Percentiles rank a stretch among this genome's conserved stretches.
phyloP scores from a whole-genome alignment of 208 protist species.

The Trypanosoma boissoni region DNA sequence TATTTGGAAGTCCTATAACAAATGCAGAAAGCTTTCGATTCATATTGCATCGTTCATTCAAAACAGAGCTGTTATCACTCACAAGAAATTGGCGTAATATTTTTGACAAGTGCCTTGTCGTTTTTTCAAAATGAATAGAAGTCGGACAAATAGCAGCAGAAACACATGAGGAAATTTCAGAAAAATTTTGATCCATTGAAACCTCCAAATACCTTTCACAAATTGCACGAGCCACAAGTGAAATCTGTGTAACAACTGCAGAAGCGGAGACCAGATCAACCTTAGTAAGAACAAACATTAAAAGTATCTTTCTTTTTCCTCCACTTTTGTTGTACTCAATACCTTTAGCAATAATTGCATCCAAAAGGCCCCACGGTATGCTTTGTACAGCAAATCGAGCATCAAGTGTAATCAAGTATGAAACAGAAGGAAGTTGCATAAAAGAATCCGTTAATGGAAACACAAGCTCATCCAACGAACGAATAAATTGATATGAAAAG shows the following conservation, averaged over 20 bases:
- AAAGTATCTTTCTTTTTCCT: constrained; percentile 55
- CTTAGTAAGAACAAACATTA: constrained; percentile 84
- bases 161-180: constrained; percentile 21
- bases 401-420: constrained; percentile 82
- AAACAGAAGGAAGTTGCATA: constrained; percentile 65
- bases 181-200: constrained; percentile 13
- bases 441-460: constrained; percentile 39
- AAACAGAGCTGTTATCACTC: constrained; percentile 41
- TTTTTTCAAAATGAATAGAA: constrained; percentile 61
- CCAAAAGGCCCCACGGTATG: constrained; percentile 76
- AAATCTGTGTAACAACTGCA: constrained; percentile 75
- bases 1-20: constrained; percentile 83
- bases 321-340: constrained; percentile 31
- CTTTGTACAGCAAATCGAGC: constrained; percentile 78
- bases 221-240: constrained; percentile 59
- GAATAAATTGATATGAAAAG: constrained; percentile 74
- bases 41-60: constrained; percentile 63
- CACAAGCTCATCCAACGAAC: constrained; percentile 60
- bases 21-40: constrained; percentile 71
- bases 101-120: constrained; percentile 48
- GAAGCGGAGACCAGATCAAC: constrained; percentile 68
- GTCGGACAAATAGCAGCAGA: constrained; percentile 53
- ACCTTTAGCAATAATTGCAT: constrained; percentile 69
- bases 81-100: constrained; percentile 68
- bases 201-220: constrained; percentile 37